Evolutionary conservation across 345 rosid species (phyloP), one percentile per base, ranked within the genome.

Genomic region (Dipteronia dyeriana): DNA sequence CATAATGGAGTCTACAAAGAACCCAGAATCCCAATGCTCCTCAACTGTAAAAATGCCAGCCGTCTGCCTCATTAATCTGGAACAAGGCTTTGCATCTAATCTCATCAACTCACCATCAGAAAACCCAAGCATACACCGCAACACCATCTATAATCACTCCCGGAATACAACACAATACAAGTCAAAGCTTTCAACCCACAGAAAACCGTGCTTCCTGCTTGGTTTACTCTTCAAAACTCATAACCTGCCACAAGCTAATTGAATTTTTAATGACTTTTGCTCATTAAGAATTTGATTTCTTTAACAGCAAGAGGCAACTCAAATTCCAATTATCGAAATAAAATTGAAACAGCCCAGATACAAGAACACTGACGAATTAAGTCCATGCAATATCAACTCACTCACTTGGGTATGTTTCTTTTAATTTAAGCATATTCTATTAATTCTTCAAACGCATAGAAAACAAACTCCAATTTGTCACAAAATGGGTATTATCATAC

Each of bases 21-120:
- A 94, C 83, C 98, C 97, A 94, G 85, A 94, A 94, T 9, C 90
- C 95, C 14, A 94, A 79, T 41, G 89, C 97, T 79, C 98, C 97
- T 23, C 98, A 74, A 90, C 90, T 0, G 88, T 71, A 78, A 83
- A 93, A 80, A 91, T 80, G 34, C 88, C 93, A 49, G 98, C 94
- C 0, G 98, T 91, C 49, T 93, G 97, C 86, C 90, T 88, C 94
- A 86, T 89, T 34, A 91, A 66, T 80, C 89, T 89, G 16, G 94
- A 87, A 83, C 97, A 93, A 67, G 98, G 97, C 71, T 91, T 93
- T 22, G 87, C 82, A 81, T 91, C 98, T 13, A 97, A 84, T 71
- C 93, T 88, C 98, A 91, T 93, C 53, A 93, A 60, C 77, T 91
- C 92, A 49, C 95, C 98, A 29, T 93, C 95, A 3, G 98, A 91